Conservation (phyloP, 2,329 filamentous ascomycete species). For the Calonectria naviculata region DNA sequence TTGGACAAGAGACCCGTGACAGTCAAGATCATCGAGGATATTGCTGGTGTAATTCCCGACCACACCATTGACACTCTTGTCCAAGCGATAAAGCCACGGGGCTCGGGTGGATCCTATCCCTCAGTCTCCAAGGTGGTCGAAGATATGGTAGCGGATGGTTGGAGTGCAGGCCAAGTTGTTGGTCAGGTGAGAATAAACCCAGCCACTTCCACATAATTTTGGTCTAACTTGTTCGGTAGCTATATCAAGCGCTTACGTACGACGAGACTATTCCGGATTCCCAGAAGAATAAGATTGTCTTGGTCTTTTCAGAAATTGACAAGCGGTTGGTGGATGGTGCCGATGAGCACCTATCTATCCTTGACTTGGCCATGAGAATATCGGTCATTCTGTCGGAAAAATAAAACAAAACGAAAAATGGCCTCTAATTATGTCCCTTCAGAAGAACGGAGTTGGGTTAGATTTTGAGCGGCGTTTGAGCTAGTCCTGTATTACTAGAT, state of each 20-base stretch:
- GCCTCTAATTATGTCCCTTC: slow-evolving; percentile 14
- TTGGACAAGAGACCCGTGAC: slow-evolving; percentile 73
- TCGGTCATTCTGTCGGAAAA: slow-evolving; percentile 73
- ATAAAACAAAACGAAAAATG: slow-evolving; percentile 30
- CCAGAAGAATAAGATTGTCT: slow-evolving; percentile 91
- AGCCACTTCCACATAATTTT: background rate
- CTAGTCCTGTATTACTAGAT: slow-evolving; percentile 31
- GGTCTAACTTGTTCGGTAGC: slow-evolving; percentile 53
- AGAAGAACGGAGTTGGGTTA: slow-evolving; percentile 37
- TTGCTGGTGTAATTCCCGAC: slow-evolving; percentile 92
- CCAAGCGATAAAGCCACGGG: slow-evolving; percentile 79
- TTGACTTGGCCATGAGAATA: slow-evolving; percentile 87
- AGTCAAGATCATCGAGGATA: slow-evolving; percentile 87
- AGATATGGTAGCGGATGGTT: slow-evolving; percentile 94
- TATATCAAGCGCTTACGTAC: slow-evolving; percentile 85
- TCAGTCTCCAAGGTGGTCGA: slow-evolving; percentile 83
- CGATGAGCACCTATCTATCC: slow-evolving; percentile 91
- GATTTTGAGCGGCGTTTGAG: slow-evolving; percentile 37
- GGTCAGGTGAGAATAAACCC: slow-evolving; percentile 70
- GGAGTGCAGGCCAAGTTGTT: slow-evolving; percentile 92
- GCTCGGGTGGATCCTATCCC: slow-evolving; percentile 74
- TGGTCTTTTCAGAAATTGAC: slow-evolving; percentile 92
- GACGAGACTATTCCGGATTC: slow-evolving; percentile 86
- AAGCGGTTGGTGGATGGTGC: slow-evolving; percentile 94
- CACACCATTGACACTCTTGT: slow-evolving; percentile 77